A percentile compares a stretch with the other conserved stretches of the same genome.
Conservation (phyloP, 192 early-diverging fungal species). For the Linnemannia schmuckeri region DNA sequence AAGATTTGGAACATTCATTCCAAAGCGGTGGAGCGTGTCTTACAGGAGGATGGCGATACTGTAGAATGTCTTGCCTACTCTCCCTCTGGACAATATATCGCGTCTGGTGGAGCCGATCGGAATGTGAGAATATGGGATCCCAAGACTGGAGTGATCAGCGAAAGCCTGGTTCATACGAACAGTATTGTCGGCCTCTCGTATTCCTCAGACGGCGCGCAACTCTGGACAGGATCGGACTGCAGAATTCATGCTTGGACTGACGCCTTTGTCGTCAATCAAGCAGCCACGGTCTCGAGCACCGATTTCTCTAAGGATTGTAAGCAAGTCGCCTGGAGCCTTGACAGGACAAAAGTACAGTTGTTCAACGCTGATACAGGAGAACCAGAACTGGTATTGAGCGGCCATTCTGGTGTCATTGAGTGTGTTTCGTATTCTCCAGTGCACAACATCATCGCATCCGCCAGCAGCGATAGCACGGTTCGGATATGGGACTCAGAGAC, state of each 20-base stretch:
- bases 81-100: neutral
- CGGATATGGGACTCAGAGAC: neutral
- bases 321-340: neutral
- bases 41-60: neutral
- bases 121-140: neutral
- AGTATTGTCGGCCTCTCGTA: neutral
- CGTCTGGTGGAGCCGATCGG: neutral
- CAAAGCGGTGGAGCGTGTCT: neutral
- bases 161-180: neutral
- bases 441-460: neutral
- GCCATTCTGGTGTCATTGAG: neutral
- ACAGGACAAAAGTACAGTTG: neutral
- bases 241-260: neutral
- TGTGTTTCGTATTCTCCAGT: neutral
- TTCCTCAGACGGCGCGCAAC: neutral
- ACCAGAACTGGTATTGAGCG: neutral
- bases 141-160: neutral
- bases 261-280: neutral
- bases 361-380: neutral
- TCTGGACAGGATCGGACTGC: neutral
- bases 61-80: neutral
- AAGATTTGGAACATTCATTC: neutral
- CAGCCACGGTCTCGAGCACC: neutral
- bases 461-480: neutral
- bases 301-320: neutral